Evolutionary conservation across 495 filamentous ascomycete genomes (phyloP), one percentile per base, ranked within the genome.

Genomic region (Aspergillus egyptiacus): DNA sequence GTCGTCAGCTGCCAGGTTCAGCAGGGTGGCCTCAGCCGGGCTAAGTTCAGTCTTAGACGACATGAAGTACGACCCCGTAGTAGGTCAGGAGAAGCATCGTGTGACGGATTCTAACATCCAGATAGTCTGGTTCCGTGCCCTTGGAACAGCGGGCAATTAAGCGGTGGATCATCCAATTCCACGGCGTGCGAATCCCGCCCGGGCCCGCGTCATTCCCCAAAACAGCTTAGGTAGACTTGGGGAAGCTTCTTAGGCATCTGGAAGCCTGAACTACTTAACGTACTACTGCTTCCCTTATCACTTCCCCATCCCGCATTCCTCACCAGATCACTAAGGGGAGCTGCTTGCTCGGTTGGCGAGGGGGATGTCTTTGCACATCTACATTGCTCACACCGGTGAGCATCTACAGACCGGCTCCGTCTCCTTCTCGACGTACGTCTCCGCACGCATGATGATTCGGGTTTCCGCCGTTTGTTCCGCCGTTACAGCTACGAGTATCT

Each of bases 311-410:
- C 59, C 63, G 53, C 48, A 52, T 60, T 64, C 51, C 57, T 55
- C 51, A 27, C 39, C 30, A 22, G 40, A 41, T 42, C 44, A 52
- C 54, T 53, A 48, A 46, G 48, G 58, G 48, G 58, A 58, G 62
- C 62, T 57, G 51, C 54, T 48, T 37, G 58, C 60, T 66, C 67
- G 55, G 56, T 51, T 61, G 57, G 68, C 60, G 69, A 61, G 65
- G 64, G 68, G 64, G 56, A 89, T 90, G 80, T 83, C 84, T 69
- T 72, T 87, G 63, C 79, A 88, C 66, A 81, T 96, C 66, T 86
- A 85, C 67, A 80, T 93, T 51, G 90, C 87, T 73, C 89, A 93
- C 73, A 85, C 85, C 58, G 90, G 90, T 73, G 82, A 89, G 73
- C 83, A 84, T 71, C 76, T 90, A 62, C 73, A 78, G 57, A 74